Evolutionary conservation across 2,329 filamentous ascomycete species (phyloP), one percentile per base, ranked within the genome.

Genomic region (Fusarium abutilonis): DNA sequence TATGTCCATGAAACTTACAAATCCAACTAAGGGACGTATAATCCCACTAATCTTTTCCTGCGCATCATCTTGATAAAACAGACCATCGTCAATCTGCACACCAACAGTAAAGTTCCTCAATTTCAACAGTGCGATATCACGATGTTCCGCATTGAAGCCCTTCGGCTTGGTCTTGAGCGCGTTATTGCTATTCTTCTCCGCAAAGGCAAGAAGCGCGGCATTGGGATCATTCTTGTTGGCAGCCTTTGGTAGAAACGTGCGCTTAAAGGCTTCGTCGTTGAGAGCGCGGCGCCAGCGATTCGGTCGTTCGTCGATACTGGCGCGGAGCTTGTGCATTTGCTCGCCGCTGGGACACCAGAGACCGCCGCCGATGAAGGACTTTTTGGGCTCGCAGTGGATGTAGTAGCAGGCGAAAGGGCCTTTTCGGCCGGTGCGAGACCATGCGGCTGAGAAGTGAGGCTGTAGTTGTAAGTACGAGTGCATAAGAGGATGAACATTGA

Each of bases 401-500:
- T 96, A 97, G 78, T 97, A 97, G 72, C 87, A 89, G 7, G 93
- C 93, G 75, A 95, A 96, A 9, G 90, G 89, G 0, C 92, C 92
- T 76, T 97, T 96, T 51, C 90, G 85, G 17, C 93, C 93, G 0
- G 92, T 96, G 17, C 93, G 88, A 53, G 91, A 95, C 86, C 91
- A 96, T 21, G 91, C 91, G 34, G 90, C 92, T 9, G 90, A 91
- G 76, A 93, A 96, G 77, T 93, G 86, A 50, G 91, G 85, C 88
- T 92, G 47, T 17, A 40, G 11, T 14, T 40, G 41, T 61, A 13
- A 66, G 39, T 23, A 21, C 3, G 4, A 15, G 9, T 52, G 8
- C n/a, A 19, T 1, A 23, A n/a, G 46, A 34, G 53, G 43, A 39
- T 43, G 36, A 53, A 17, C 6, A 10, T 17, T 40, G 42, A 36